phyloP scores from a whole-genome alignment of 257 asterid genomes.

The Salvia splendens region DNA sequence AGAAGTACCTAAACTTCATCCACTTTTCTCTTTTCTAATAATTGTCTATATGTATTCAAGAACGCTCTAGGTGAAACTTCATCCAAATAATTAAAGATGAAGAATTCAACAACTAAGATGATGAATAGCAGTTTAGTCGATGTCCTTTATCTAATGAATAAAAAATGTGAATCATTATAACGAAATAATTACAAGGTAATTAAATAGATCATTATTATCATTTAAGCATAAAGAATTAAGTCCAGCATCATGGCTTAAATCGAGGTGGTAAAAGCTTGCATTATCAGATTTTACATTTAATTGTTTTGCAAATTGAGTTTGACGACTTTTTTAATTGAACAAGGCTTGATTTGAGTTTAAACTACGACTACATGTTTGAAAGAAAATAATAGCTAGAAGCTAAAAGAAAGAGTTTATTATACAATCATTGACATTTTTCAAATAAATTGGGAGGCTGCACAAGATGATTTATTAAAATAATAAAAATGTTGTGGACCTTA shows the following conservation, averaged over 20 bases:
- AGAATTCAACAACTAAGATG: neutral
- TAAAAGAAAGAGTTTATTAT: neutral
- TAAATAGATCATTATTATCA: too few relatives aligned
- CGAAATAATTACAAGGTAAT: too few relatives aligned
- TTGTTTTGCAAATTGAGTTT: neutral
- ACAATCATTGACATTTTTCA: neutral
- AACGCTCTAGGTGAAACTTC: too few relatives aligned
- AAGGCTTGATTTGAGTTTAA: neutral
- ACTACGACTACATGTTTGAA: neutral
- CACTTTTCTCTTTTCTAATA: neutral
- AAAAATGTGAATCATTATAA: too few relatives aligned
- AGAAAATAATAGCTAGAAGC: neutral
- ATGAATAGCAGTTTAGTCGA: too few relatives aligned
- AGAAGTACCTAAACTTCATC: neutral
- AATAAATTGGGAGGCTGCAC: neutral
- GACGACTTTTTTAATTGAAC: neutral
- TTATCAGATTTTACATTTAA: neutral
- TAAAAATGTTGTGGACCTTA: neutral
- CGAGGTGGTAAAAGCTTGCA: neutral
- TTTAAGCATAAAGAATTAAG: too few relatives aligned
- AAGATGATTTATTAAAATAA: neutral
- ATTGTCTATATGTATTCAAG: neutral
- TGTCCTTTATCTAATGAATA: too few relatives aligned
- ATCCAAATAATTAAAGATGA: neutral
- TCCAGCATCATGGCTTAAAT: too few relatives aligned